These are phyloP conservation scores for Geotrichum restrictum DNA, from an alignment of 1,139 yeast species.

Conservation along the genomic window DNA sequence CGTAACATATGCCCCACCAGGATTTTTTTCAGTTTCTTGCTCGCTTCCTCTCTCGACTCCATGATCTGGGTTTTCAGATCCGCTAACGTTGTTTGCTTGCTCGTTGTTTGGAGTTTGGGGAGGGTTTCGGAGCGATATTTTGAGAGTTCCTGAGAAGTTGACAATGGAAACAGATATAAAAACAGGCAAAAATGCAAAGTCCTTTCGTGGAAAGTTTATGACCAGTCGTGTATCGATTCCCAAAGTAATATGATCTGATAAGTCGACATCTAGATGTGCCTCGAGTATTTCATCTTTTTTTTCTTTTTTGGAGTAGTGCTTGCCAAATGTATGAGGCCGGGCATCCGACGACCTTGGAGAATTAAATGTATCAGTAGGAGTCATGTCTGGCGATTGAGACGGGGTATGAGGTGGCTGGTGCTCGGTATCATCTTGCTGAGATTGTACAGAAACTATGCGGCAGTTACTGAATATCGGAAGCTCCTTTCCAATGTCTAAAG, in stretches of 20 bases:
- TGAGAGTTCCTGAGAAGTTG: slow-evolving; percentile 83
- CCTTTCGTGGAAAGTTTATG: slow-evolving; percentile 78
- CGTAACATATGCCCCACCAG: slow-evolving; percentile 60
- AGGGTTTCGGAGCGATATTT: slow-evolving; percentile 54
- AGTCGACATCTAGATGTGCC: slow-evolving; percentile 89
- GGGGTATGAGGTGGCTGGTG: slow-evolving; percentile 25
- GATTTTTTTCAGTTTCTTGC: slow-evolving; percentile 15
- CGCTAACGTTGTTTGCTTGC: background rate
- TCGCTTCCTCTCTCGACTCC: slow-evolving; percentile 20
- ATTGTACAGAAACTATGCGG: slow-evolving; percentile 52
- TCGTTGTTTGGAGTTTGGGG: slow-evolving; percentile 36
- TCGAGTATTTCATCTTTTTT: slow-evolving; percentile 45
- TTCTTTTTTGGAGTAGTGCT: background rate
- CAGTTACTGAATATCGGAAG: slow-evolving; percentile 95
- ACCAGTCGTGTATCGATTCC: slow-evolving; percentile 83
- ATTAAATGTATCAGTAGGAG: background rate
- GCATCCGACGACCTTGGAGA: slow-evolving; percentile 5
- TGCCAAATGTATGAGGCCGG: slow-evolving; percentile 7
- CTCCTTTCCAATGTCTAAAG: slow-evolving; percentile 89
- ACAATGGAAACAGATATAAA: slow-evolving; percentile 81
- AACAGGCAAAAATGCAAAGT: slow-evolving; percentile 76
- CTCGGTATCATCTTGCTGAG: slow-evolving; percentile 22
- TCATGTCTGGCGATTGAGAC: slow-evolving; percentile 31
- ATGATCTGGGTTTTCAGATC: slow-evolving; percentile 14
- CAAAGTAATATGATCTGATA: slow-evolving; percentile 81